phyloP scores from a whole-genome alignment of 345 rosid species.

The Pistacia integerrima region DNA sequence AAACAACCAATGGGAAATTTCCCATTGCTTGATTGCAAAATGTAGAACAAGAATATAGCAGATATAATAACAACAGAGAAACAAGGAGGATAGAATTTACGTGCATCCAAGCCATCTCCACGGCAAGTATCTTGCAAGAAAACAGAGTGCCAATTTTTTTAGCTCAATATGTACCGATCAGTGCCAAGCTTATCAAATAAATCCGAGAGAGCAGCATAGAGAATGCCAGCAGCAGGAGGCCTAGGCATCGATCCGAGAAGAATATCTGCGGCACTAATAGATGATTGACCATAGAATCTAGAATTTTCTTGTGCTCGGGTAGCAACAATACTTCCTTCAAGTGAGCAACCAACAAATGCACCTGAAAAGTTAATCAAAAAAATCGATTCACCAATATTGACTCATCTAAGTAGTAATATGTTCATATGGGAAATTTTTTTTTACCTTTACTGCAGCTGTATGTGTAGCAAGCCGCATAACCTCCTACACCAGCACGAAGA shows the following conservation, averaged over 20 bases:
- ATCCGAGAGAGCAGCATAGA: constrained; percentile 21
- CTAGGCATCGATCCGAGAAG: constrained; percentile 28
- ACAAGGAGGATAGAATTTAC: constrained; percentile 15
- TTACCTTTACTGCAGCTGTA: constrained; percentile 34
- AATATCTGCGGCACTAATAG: constrained; percentile 25
- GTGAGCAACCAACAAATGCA: constrained; percentile 34
- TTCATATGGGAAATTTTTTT: not conserved
- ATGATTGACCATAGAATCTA: constrained; percentile 20
- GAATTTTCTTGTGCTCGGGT: constrained; percentile 24
- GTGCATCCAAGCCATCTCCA: not conserved
- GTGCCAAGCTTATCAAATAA: constrained; percentile 26
- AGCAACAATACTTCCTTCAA: constrained; percentile 22
- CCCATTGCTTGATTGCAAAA: not conserved
- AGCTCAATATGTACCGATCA: constrained; percentile 1
- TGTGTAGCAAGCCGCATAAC: constrained; percentile 28
- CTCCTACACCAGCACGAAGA: constrained; percentile 28
- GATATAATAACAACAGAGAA: not conserved
- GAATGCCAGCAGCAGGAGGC: constrained; percentile 30
- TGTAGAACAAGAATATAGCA: not conserved
- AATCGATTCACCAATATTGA: not conserved
- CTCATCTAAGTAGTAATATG: not conserved
- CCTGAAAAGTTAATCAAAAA: constrained; percentile 16
- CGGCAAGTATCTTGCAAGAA: not conserved
- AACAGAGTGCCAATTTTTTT: not conserved
- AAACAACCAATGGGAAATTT: constrained; percentile 2